Base-by-base conservation (phyloP, 495 filamentous ascomycete genomes). In the Hypoxylon lenormandii region DNA sequence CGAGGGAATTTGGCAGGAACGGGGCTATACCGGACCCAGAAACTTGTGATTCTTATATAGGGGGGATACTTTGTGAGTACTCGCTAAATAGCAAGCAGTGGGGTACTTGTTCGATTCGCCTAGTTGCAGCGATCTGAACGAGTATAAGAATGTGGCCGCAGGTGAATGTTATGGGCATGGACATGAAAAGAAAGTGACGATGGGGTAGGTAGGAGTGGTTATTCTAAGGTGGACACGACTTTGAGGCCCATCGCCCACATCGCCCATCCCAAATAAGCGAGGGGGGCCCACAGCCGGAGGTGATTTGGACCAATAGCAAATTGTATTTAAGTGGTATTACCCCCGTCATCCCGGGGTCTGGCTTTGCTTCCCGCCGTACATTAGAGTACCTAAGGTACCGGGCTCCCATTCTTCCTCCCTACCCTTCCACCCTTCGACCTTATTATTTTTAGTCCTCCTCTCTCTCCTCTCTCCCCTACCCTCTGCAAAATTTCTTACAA, bases 381-480 rank as follows among this genome's bases (percentile, higher is more conserved):
- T 69, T 53, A 74, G 72, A 65, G 64, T 72, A 70, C 69, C 66
- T 66, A 64, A 55, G 33, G 52, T 55, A 55, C 18, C 52, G 33
- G 22, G 77, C 77, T 77, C 79, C 77, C 76, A 80, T 76, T 82
- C 77, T 76, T 73, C 74, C 72, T 57, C 50, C 67, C 60, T 57
- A 36, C 58, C 52, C 45, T 57, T 66, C 37, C 58, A n/a, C n/a
- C n/a, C n/a, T n/a, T n/a, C n/a, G n/a, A 53, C 70, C 77, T 76
- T 75, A 72, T 74, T 77, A 75, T 71, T 75, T 75, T 70, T 74
- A 73, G 64, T 66, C 66, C 71, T 61, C 50, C 64, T 54, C 71
- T 59, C 72, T 70, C 69, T 69, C 70, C 63, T 73, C 70, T 75
- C 72, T 75, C 72, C 73, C 66, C 72, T 75, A 71, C 73, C 66